Conservation (phyloP, 768 basidiomycete species). For the Austroboletus festivus region DNA sequence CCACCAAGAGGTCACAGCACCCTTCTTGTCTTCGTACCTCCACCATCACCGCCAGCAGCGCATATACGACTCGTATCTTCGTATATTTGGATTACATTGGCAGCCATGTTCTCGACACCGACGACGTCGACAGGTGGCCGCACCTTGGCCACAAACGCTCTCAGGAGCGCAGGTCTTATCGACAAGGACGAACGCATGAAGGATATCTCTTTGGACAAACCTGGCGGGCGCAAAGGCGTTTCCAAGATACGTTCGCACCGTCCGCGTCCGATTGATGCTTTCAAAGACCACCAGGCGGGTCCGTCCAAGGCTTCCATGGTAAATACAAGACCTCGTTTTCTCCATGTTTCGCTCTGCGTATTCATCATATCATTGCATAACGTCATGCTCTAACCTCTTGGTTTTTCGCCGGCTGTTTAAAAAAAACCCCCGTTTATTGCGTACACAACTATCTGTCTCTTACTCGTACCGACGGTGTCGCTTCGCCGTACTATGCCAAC, state of each 20-base stretch:
- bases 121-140: conserved; percentile 58
- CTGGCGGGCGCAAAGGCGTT: conserved; percentile 70
- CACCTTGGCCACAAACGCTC: conserved; percentile 55
- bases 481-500: conserved; percentile 11
- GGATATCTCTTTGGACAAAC: conserved; percentile 59
- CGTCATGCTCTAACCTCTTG: conserved; percentile 11
- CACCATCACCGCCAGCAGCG: conserved; percentile 5
- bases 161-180: conserved; percentile 71
- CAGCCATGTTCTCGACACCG: conserved; percentile 56
- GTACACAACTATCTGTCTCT: no score
- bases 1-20: conserved; percentile 2
- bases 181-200: conserved; percentile 76
- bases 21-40: conserved; percentile 17
- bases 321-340: conserved; percentile 50
- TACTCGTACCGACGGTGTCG: conserved; percentile 13
- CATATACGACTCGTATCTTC: neutral
- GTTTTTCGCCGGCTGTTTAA: conserved; percentile 10
- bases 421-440: conserved; percentile 17
- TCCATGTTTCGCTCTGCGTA: conserved; percentile 22
- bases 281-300: conserved; percentile 47
- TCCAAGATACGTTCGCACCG: conserved; percentile 61
- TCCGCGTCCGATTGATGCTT: conserved; percentile 54
- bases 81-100: neutral
- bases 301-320: conserved; percentile 57
- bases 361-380: conserved; percentile 29